Percentiles rank a stretch among this genome's conserved stretches.
These are phyloP conservation scores for Acmispon strigosus DNA, from an alignment of 306 rosid genomes.

Conservation along the genomic window DNA sequence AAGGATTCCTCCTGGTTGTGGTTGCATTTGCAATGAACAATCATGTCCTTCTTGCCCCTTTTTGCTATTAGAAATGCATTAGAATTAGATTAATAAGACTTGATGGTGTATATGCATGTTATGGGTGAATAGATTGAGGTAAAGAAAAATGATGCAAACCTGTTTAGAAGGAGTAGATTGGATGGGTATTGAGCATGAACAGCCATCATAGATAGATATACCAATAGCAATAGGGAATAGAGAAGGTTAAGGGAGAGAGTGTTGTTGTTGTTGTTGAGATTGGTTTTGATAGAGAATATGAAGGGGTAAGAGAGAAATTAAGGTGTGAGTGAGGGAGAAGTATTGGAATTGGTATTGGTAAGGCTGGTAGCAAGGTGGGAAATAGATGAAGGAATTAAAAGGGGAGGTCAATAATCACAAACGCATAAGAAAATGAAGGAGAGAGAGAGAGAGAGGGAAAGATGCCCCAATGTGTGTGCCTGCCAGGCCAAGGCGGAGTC, in stretches of 20 bases:
- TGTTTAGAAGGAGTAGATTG: slow-evolving; percentile 63
- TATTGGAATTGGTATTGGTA: slow-evolving; percentile 4
- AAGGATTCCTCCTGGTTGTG: slow-evolving; percentile 48
- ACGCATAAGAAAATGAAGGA: slow-evolving; percentile 30
- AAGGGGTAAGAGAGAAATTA: neutral
- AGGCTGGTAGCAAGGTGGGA: slow-evolving; percentile 11
- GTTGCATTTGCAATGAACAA: slow-evolving; percentile 42
- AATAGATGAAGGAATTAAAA: slow-evolving; percentile 14
- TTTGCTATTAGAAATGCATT: slow-evolving; percentile 29
- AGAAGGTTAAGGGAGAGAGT: neutral
- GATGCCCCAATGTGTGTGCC: slow-evolving; percentile 28
- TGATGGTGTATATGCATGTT: neutral
- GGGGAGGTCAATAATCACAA: slow-evolving; percentile 33
- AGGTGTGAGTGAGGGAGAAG: neutral
- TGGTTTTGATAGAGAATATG: neutral
- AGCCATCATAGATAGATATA: slow-evolving; percentile 44
- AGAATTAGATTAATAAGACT: neutral
- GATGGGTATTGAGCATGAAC: slow-evolving; percentile 99
- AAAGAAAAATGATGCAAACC: slow-evolving; percentile 35
- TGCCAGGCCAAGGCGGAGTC: slow-evolving; percentile 39
- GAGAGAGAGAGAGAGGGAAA: slow-evolving; percentile 43
- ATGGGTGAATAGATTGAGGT: too few species aligned
- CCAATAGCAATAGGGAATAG: too few species aligned
- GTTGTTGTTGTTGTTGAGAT: neutral
- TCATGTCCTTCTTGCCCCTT: slow-evolving; percentile 68